These are phyloP conservation scores for Ophiobolus disseminans DNA, from an alignment of 2,329 filamentous ascomycete species.

Conservation along the genomic window DNA sequence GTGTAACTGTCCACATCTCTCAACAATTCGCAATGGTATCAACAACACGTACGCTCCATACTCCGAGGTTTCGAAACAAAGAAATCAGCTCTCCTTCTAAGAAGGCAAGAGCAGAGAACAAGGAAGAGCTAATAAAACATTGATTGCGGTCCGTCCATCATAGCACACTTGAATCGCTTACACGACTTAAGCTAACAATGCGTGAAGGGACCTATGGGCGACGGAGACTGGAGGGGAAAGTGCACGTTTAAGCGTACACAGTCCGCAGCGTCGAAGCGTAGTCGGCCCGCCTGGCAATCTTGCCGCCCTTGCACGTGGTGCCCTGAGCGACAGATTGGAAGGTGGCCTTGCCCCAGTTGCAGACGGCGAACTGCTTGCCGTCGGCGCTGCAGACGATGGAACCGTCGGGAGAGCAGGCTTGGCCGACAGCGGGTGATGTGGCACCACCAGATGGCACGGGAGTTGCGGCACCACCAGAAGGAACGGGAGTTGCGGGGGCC, in stretches of 20 bases:
- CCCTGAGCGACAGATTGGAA: slow-evolving; percentile 52
- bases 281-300: slow-evolving; percentile 42
- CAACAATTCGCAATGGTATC: too few species aligned
- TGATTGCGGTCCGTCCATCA: too few species aligned
- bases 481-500: slow-evolving; percentile 7
- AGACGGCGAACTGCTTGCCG: slow-evolving; percentile 48
- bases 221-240: neutral
- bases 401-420: slow-evolving; percentile 44
- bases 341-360: slow-evolving; percentile 48
- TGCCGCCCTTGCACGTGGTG: slow-evolving; percentile 50
- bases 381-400: slow-evolving; percentile 48
- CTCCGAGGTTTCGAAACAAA: too few species aligned
- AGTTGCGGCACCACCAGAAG: slow-evolving; percentile 2
- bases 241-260: neutral
- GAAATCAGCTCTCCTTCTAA: too few species aligned
- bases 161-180: neutral
- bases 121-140: too few species aligned
- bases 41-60: too few species aligned
- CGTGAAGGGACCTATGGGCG: neutral
- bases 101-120: too few species aligned
- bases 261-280: neutral
- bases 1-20: too few species aligned
- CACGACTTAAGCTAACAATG: neutral
- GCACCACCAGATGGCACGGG: neutral
- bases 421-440: slow-evolving; percentile 10